These are phyloP conservation scores for Penicillium sp. DNA, from an alignment of 2,329 filamentous ascomycete genomes.

Conservation along the genomic window DNA sequence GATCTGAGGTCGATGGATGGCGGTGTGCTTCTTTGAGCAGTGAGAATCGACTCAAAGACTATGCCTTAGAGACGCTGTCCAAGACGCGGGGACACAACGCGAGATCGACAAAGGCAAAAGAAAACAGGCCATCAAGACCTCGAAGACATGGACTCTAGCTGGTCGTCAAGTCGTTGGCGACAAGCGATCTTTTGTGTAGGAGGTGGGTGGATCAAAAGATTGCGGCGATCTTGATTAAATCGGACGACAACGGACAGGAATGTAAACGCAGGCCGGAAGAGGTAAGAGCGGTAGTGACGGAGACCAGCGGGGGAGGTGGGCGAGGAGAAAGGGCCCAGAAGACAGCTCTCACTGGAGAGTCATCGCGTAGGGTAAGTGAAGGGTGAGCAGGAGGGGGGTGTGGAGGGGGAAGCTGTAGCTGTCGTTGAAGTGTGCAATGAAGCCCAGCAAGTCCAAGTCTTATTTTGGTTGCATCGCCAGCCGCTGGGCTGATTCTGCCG, in stretches of 20 bases:
- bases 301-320: neutral
- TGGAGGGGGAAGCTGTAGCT: neutral
- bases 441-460: neutral
- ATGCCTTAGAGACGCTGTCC: slow-evolving; percentile 9
- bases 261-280: slow-evolving; percentile 28
- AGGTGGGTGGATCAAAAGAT: neutral
- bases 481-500: slow-evolving; percentile 22
- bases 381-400: neutral
- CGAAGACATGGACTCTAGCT: slow-evolving; percentile 15
- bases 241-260: slow-evolving; percentile 21
- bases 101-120: slow-evolving; percentile 19
- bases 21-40: neutral
- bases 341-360: neutral
- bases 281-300: slow-evolving; percentile 18
- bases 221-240: slow-evolving; percentile 10
- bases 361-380: neutral
- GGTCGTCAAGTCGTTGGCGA: neutral
- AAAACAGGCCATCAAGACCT: slow-evolving; percentile 19
- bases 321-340: neutral
- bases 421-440: neutral
- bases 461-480: slow-evolving; percentile 29
- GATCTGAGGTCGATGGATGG: too few species aligned
- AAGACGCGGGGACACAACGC: slow-evolving; percentile 28
- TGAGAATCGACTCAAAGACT: slow-evolving; percentile 17
- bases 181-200: neutral